These are phyloP conservation scores for Solanum etuberosum DNA, from an alignment of 257 asterid species.

Conservation along the genomic window DNA sequence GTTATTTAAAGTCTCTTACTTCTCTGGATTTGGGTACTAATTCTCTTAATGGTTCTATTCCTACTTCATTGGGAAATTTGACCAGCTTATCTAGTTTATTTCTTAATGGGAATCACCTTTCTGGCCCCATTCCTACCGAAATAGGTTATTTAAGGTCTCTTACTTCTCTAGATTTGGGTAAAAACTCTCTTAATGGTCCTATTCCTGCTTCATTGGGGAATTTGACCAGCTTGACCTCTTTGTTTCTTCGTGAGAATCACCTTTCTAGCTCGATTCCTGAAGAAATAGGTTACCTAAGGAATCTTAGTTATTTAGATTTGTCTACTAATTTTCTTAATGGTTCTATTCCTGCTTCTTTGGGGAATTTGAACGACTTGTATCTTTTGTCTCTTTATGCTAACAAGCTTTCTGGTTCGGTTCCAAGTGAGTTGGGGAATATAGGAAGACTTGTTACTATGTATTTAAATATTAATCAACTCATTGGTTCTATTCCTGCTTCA, in stretches of 20 bases:
- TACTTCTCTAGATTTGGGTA: background rate
- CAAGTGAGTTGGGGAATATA: background rate
- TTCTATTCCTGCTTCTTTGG: background rate
- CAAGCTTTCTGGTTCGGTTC: background rate
- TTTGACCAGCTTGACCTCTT: accelerated
- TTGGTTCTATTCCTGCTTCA: background rate
- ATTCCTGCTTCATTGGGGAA: background rate
- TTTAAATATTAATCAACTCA: background rate
- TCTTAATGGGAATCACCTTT: background rate
- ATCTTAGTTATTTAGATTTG: no score
- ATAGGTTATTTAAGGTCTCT: background rate
- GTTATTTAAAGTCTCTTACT: background rate
- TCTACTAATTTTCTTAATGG: background rate
- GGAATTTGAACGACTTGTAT: background rate
- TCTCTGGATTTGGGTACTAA: background rate
- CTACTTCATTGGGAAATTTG: background rate
- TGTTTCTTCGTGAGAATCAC: background rate
- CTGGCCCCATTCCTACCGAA: background rate
- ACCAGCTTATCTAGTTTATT: background rate
- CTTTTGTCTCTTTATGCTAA: background rate
- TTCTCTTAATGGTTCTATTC: background rate
- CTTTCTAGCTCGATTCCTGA: background rate
- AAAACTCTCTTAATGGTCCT: background rate
- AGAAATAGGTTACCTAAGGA: no score
- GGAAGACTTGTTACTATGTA: background rate